A percentile compares a stretch with the other conserved stretches of the same genome.
These are phyloP conservation scores for Gaultheria prostrata DNA, from an alignment of 148 eudicot species.

Conservation along the genomic window DNA sequence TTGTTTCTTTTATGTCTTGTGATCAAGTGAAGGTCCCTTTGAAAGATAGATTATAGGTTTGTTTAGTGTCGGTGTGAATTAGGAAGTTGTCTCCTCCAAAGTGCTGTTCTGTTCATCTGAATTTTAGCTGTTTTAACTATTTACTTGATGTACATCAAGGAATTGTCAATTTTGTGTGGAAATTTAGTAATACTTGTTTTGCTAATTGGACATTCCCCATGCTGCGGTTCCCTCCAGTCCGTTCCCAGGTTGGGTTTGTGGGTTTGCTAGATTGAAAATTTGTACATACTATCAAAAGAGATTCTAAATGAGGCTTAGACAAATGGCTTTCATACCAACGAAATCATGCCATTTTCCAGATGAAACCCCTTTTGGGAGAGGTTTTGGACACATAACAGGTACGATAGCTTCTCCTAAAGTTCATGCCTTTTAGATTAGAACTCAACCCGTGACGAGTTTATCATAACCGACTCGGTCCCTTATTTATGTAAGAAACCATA, in stretches of 20 bases:
- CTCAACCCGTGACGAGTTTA: neutral
- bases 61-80: neutral
- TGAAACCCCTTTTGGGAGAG: neutral
- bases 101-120: neutral
- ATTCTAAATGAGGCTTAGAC: neutral
- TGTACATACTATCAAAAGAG: neutral
- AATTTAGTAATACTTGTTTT: neutral
- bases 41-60: neutral
- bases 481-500: neutral
- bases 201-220: neutral
- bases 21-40: neutral
- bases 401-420: neutral
- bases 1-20: neutral
- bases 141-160: neutral
- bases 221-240: too few species aligned
- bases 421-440: neutral
- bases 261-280: neutral
- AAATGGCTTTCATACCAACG: neutral
- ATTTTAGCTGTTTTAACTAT: neutral
- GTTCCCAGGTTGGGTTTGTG: too few species aligned
- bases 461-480: too few species aligned
- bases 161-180: neutral
- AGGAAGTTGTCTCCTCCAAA: neutral
- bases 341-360: neutral
- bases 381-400: neutral